Base-by-base conservation (phyloP, 2,329 filamentous ascomycete genomes). In the Aspergillus sp. region DNA sequence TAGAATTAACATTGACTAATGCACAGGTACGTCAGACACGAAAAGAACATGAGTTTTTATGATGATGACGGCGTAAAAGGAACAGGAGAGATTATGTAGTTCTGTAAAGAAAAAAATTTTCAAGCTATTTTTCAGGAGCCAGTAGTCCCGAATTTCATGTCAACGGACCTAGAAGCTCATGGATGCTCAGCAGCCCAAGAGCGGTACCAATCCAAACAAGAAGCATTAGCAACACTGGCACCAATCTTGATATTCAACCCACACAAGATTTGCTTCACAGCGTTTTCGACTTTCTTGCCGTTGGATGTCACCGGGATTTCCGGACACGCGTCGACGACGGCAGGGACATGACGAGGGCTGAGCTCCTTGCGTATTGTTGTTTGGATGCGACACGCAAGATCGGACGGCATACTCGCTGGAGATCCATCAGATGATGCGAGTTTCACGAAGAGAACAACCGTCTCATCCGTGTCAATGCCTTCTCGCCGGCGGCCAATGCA, bases 211-310 rank as follows among this genome's bases (percentile, higher is more conserved):
- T 90, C 87, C 60, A 99, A 73, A 59, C 92, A 91, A 60, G 87
- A 88, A 2, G 89, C 86, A 70, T 97, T 97, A 4, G 90, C 90
- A n/a, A 97, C 92, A 65, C 90, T 95, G 0, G 92, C 91, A 45
- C 90, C 91, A 0, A 90, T 94, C 77, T 91, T 92, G 59, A 96
- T 85, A 48, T 89, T 83, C 72, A 92, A 76, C 0, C 92, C 93
- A 24, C 90, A 95, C 1, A 99, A 75, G 42, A 97, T 96, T 73
- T 96, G 92, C 78, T 97, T 97, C 5, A 97, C 93, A 0, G 90
- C 90, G 45, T 95, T 91, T 71, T 99, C 93, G 54, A 99, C 90
- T 85, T 97, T 99, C 78, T 99, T 99, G 49, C 93, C 93, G 65
- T 99, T 99, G 2, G 86, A 86, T 14, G 94, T 97, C 60, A 92